Evolutionary conservation across 2,329 filamentous ascomycete species (phyloP).

Genomic region (Cytospora leucostoma): DNA sequence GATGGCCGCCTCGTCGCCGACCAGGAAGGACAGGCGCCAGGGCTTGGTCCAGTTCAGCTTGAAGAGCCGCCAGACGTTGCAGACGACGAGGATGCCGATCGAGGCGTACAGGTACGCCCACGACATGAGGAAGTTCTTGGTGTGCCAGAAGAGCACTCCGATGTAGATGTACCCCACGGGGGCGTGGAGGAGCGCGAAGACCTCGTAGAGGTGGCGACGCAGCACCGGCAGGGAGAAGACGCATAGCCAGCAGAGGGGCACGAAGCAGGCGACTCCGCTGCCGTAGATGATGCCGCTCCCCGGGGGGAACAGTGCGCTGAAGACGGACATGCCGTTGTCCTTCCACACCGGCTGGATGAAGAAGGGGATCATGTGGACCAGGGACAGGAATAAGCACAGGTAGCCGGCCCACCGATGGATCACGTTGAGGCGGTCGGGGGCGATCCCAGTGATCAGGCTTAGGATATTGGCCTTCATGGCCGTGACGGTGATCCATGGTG

Average conservation of each 20-base stretch:
- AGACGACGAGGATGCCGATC: conserved; percentile 73
- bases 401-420: conserved; percentile 92
- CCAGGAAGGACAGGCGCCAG: conserved; percentile 75
- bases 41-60: conserved; percentile 90
- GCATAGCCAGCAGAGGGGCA: conserved; percentile 80
- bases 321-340: conserved; percentile 70
- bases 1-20: conserved; percentile 88
- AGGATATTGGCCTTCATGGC: conserved; percentile 91
- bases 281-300: conserved; percentile 75
- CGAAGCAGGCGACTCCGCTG: conserved; percentile 79
- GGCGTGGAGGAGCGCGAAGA: conserved; percentile 80
- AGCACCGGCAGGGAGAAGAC: conserved; percentile 80
- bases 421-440: conserved; percentile 88
- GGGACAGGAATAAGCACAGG: conserved; percentile 76
- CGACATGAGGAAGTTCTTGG: conserved; percentile 85
- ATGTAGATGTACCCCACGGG: conserved; percentile 80
- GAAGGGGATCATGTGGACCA: conserved; percentile 86
- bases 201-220: conserved; percentile 77
- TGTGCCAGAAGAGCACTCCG: conserved; percentile 92
- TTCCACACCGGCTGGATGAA: conserved; percentile 88
- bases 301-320: conserved; percentile 67
- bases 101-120: conserved; percentile 89
- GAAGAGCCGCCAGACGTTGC: conserved; percentile 73
- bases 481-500: conserved; percentile 88
- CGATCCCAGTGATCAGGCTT: conserved; percentile 82